These are phyloP conservation scores for Ceratobasidium theobromae DNA, from an alignment of 1,284 basidiomycete genomes.

Conservation along the genomic window DNA sequence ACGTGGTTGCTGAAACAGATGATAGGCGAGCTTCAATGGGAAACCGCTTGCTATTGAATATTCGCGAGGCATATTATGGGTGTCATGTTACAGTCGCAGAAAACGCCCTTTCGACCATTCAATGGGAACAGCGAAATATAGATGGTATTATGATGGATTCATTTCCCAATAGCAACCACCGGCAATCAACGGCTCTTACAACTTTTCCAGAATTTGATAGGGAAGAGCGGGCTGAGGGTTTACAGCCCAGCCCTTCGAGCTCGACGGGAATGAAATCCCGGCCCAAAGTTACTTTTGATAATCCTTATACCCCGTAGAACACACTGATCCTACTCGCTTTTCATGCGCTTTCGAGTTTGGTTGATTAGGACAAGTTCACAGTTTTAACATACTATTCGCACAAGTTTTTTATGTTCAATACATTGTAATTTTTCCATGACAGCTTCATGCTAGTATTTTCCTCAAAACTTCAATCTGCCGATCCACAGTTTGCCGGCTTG, in stretches of 20 bases:
- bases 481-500: constrained; percentile 80
- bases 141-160: constrained; percentile 21
- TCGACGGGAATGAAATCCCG: constrained; percentile 4
- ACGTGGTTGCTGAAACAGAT: background rate
- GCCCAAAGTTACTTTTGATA: constrained; percentile 15
- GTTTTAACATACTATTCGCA: constrained; percentile 27
- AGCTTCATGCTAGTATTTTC: constrained; percentile 36
- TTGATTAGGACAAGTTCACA: background rate
- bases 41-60: constrained; percentile 23
- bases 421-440: background rate
- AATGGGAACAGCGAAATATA: constrained; percentile 16
- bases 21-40: constrained; percentile 27
- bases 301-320: background rate
- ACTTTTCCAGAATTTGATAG: constrained; percentile 6
- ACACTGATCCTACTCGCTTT: constrained; percentile 1
- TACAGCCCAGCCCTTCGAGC: constrained; percentile 2
- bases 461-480: constrained; percentile 79
- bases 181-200: background rate
- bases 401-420: constrained; percentile 1
- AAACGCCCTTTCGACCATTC: constrained; percentile 28
- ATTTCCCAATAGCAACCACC: background rate
- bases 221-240: background rate
- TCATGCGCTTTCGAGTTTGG: constrained; percentile 2
- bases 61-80: constrained; percentile 25
- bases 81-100: background rate